Evolutionary conservation across 371 early-diverging fungal species (phyloP).

Genomic region (Apophysomyces elegans): DNA sequence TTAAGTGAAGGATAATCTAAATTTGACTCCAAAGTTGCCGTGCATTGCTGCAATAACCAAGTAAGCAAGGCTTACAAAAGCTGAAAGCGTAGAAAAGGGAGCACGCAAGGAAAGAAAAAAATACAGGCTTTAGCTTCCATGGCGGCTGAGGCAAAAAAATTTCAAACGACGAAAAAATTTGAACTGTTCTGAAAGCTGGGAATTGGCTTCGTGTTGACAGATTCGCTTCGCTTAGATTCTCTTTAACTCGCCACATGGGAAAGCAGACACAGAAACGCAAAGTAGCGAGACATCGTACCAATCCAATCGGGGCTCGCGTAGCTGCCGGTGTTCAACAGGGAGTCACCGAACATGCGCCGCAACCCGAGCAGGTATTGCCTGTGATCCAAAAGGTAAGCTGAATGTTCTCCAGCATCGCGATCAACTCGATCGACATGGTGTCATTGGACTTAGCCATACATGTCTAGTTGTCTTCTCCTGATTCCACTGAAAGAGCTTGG

Average conservation of each 20-base stretch:
- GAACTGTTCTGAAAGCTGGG: too few species aligned
- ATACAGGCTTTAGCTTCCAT: too few species aligned
- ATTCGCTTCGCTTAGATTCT: too few species aligned
- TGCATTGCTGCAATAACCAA: too few species aligned
- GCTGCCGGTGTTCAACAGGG: conserved; percentile 33
- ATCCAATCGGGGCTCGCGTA: conserved; percentile 32
- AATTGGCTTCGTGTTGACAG: too few species aligned
- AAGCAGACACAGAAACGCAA: conserved; percentile 35
- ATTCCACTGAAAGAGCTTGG: conserved; percentile 85
- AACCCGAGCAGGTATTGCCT: conserved; percentile 55
- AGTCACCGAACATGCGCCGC: conserved; percentile 27
- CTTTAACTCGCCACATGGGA: conserved; percentile 32
- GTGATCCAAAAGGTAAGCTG: conserved; percentile 61
- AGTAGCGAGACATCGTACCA: conserved; percentile 22
- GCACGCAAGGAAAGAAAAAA: too few species aligned
- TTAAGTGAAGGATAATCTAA: too few species aligned
- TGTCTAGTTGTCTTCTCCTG: conserved; percentile 61
- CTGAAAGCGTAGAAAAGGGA: too few species aligned
- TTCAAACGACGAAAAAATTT: too few species aligned
- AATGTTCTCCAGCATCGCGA: neutral
- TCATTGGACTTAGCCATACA: neutral
- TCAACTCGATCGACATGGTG: neutral
- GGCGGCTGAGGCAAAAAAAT: too few species aligned
- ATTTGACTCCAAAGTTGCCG: too few species aligned
- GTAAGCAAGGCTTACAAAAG: too few species aligned